phyloP scores from a whole-genome alignment of 2,329 filamentous ascomycete species.

The Cladosporium sp. region DNA sequence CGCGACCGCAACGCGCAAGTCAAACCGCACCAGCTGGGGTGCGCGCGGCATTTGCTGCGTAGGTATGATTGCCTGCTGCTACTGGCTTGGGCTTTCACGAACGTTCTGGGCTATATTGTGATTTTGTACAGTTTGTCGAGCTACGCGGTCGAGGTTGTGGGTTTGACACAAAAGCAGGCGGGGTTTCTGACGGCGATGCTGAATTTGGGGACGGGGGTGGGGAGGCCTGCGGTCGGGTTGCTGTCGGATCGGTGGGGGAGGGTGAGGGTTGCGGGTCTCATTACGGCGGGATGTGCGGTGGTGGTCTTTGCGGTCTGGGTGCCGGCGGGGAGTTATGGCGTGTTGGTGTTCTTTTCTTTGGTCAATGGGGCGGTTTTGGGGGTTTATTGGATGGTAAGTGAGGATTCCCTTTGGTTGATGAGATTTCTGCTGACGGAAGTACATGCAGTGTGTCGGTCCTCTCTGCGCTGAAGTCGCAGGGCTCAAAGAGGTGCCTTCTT shows the following conservation, averaged over 20 bases:
- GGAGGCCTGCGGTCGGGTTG: conserved; percentile 44
- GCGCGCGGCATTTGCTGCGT: conserved; percentile 32
- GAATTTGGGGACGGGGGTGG: conserved; percentile 46
- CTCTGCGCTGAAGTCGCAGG: conserved; percentile 40
- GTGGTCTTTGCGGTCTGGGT: conserved; percentile 45
- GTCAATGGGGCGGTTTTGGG: conserved; percentile 43
- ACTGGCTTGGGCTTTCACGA: conserved; percentile 41
- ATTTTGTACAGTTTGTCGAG: conserved; percentile 46
- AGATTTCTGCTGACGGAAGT: neutral
- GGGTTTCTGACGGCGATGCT: conserved; percentile 40
- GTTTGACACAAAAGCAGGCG: conserved; percentile 37
- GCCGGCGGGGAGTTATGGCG: conserved; percentile 39
- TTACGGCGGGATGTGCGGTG: conserved; percentile 40
- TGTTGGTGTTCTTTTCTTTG: conserved; percentile 42
- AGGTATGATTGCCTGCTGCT: conserved; percentile 33
- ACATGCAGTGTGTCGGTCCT: conserved; percentile 34
- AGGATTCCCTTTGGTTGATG: neutral
- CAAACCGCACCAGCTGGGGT: conserved; percentile 31
- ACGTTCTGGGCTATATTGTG: conserved; percentile 46
- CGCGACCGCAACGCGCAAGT: conserved; percentile 30
- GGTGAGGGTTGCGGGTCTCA: conserved; percentile 37
- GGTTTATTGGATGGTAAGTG: conserved; percentile 44
- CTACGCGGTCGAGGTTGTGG: conserved; percentile 41
- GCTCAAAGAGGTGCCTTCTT: conserved; percentile 37
- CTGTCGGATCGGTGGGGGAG: conserved; percentile 43